phyloP scores from a whole-genome alignment of 805 yeast species.

The Zygosaccharomyces bailii region DNA sequence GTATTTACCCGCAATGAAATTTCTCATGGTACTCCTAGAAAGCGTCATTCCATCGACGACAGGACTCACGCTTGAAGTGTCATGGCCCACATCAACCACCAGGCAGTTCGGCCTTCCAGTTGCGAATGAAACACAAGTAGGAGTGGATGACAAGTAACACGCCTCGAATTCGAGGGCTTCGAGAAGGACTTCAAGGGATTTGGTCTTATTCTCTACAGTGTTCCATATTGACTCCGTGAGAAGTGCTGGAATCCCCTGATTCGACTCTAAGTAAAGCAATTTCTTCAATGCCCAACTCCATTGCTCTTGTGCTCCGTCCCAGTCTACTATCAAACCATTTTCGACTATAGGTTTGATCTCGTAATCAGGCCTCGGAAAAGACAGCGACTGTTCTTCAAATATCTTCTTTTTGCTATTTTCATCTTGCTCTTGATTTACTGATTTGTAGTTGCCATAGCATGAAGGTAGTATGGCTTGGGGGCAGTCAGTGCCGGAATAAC shows the following conservation, averaged over 20 bases:
- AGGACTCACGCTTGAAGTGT: constrained; percentile 70
- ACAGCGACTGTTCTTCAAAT: constrained; percentile 42
- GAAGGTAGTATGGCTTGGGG: constrained; percentile 79
- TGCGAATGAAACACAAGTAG: constrained; percentile 86
- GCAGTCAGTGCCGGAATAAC: constrained; percentile 88
- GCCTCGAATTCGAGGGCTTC: constrained; percentile 76
- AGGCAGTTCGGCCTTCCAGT: constrained; percentile 84
- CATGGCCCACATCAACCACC: constrained; percentile 84
- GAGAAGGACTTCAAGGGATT: constrained; percentile 65
- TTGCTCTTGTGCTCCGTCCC: constrained; percentile 82
- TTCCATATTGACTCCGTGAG: constrained; percentile 90
- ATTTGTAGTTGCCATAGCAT: constrained; percentile 43
- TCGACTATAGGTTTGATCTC: constrained; percentile 56
- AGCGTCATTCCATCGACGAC: constrained; percentile 79
- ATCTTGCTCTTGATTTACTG: constrained; percentile 18
- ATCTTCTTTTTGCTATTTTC: constrained; percentile 25
- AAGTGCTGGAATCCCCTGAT: constrained; percentile 53
- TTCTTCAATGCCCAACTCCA: constrained; percentile 59
- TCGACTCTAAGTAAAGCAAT: constrained; percentile 45
- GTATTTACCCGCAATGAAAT: constrained; percentile 70
- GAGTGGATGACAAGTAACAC: constrained; percentile 71
- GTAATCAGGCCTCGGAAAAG: constrained; percentile 49
- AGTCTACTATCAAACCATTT: constrained; percentile 66
- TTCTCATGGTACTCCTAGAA: constrained; percentile 63
- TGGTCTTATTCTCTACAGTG: constrained; percentile 58